A percentile compares a stretch with the other conserved stretches of the same genome.
phyloP scores from a whole-genome alignment of 225 moss, liverwort and hornwort species.

The Pseudoscleropodium purum region DNA sequence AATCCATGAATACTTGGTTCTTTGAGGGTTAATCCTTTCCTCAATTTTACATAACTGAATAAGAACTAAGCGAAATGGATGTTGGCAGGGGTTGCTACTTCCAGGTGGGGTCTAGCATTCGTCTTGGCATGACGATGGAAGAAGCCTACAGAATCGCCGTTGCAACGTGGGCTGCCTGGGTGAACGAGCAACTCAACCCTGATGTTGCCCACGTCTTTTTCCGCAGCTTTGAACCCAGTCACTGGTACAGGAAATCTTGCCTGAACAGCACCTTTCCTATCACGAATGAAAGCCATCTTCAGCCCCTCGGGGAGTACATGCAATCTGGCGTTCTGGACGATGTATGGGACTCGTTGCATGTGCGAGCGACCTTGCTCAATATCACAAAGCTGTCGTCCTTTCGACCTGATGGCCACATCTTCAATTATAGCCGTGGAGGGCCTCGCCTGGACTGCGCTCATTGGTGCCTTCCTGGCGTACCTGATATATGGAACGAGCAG shows the following conservation, averaged over 20 bases:
- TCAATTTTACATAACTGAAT: background rate
- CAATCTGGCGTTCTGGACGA: constrained; percentile 49
- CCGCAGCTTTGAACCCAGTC: constrained; percentile 72
- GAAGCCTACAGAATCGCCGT: constrained; percentile 65
- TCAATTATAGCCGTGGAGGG: constrained; percentile 33
- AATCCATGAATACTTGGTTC: background rate
- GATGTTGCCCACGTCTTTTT: constrained; percentile 73
- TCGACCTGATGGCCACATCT: constrained; percentile 58
- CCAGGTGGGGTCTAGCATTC: constrained; percentile 48
- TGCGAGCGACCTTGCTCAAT: constrained; percentile 41
- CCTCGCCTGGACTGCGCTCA: constrained; percentile 53
- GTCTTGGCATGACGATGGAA: constrained; percentile 69
- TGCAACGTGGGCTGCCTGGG: constrained; percentile 75
- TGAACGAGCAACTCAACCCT: constrained; percentile 62
- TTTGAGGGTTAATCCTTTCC: background rate
- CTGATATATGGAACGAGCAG: constrained; percentile 67
- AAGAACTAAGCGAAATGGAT: background rate
- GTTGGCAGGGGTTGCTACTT: constrained; percentile 73
- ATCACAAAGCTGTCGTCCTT: constrained; percentile 48
- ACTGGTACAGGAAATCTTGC: constrained; percentile 47
- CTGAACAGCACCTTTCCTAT: constrained; percentile 15
- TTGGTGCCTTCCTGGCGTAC: constrained; percentile 67
- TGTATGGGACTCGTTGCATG: constrained; percentile 31
- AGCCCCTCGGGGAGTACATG: constrained; percentile 23
- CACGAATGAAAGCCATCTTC: constrained; percentile 14